Percentiles rank a stretch among this genome's conserved stretches.
These are phyloP conservation scores for Taphrina wiesneri DNA, from an alignment of 1,139 yeast genomes.

Conservation along the genomic window DNA sequence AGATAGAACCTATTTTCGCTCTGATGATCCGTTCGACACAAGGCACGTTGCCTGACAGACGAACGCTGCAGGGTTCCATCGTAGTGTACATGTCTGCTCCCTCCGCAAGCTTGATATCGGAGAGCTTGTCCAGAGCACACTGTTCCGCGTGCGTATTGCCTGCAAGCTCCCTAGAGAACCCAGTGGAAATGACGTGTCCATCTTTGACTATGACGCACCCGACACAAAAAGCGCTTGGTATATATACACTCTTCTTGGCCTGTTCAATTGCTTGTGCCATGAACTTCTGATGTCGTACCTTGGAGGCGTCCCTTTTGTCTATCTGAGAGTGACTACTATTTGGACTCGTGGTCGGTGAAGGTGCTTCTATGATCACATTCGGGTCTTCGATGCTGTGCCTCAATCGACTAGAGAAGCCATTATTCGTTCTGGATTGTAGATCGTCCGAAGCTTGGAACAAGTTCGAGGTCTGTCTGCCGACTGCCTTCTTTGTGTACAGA, in stretches of 20 bases:
- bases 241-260: conserved; percentile 79
- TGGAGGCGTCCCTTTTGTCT: background rate
- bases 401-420: conserved; percentile 8
- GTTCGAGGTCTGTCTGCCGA: background rate
- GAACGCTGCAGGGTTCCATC: conserved; percentile 94
- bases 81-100: conserved; percentile 89
- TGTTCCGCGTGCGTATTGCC: conserved; percentile 99
- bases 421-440: conserved; percentile 11
- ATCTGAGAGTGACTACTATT: background rate
- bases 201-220: conserved; percentile 82
- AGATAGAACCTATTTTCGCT: conserved; percentile 65
- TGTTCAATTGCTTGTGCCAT: conserved; percentile 67
- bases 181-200: conserved; percentile 68
- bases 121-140: conserved; percentile 77
- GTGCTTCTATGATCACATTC: background rate
- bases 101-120: conserved; percentile 55
- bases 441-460: conserved; percentile 8
- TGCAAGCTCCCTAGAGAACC: conserved; percentile 84
- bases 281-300: conserved; percentile 43
- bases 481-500: background rate
- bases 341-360: background rate
- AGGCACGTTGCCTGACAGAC: conserved; percentile 88
- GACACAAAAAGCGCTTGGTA: conserved; percentile 86
- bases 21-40: conserved; percentile 76
- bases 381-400: background rate